Percentiles rank a stretch among this genome's conserved stretches.
Evolutionary conservation across 75 land plant genomes (phyloP).

Genomic region (Picea glauca): DNA sequence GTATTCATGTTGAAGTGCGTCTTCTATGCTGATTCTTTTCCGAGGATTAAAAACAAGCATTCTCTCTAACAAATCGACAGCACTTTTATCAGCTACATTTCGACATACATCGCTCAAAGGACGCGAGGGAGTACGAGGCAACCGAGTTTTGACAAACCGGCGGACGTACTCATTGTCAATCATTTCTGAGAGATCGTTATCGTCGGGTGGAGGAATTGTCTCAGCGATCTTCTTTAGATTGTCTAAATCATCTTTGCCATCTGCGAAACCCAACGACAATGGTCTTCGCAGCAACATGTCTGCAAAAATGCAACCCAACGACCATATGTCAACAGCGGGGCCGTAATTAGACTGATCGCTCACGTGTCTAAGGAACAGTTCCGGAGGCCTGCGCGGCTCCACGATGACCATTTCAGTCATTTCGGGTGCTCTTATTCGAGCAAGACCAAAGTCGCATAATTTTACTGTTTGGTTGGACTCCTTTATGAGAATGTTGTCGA

Average conservation of each 20-base stretch:
- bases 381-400: neutral
- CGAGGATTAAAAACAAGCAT: conserved; percentile 87
- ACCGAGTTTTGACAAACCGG: no score
- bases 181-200: no score
- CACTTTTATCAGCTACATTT: conserved; percentile 47
- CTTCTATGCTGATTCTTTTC: conserved; percentile 61
- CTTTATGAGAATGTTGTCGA: conserved; percentile 20
- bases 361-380: neutral
- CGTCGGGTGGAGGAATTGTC: no score
- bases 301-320: neutral
- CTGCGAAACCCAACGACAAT: no score
- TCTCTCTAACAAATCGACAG: conserved; percentile 60
- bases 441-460: neutral
- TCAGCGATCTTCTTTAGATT: no score
- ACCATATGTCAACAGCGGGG: neutral
- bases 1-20: conserved; percentile 80
- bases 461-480: neutral
- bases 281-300: neutral
- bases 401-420: neutral
- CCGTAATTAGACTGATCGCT: neutral
- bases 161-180: no score
- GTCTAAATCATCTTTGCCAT: no score
- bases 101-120: no score
- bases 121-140: no score
- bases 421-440: neutral